Percentiles rank a stretch among this genome's conserved stretches.
Conservation (phyloP, 2,329 filamentous ascomycete species). For the Apiospora saccharicola region DNA sequence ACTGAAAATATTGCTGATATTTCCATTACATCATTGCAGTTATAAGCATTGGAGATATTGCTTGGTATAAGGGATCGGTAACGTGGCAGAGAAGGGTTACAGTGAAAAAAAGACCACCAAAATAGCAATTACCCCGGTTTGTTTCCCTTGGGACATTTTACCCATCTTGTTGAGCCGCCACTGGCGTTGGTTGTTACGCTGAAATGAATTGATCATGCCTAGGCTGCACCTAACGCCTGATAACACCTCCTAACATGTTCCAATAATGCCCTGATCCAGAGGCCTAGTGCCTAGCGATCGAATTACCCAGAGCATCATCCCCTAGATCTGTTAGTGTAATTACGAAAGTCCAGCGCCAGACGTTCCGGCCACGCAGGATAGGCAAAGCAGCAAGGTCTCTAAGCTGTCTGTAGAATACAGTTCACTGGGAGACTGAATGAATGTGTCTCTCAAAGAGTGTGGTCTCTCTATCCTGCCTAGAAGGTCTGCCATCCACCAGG, state of each 20-base stretch:
- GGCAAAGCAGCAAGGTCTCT: too few relatives aligned
- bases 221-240: slow-evolving; percentile 7
- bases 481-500: too few relatives aligned
- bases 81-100: slow-evolving; percentile 2
- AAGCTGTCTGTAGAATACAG: too few relatives aligned
- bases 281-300: neutral
- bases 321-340: slow-evolving; percentile 14
- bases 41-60: neutral
- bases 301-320: neutral
- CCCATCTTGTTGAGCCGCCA: slow-evolving; percentile 18
- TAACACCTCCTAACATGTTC: neutral
- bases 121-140: slow-evolving; percentile 19
- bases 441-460: neutral
- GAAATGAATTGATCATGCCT: slow-evolving; percentile 10
- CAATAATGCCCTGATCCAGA: slow-evolving; percentile 10
- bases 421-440: neutral
- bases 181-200: neutral
- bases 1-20: neutral
- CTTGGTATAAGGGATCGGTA: neutral
- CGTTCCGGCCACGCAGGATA: neutral
- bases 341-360: slow-evolving; percentile 8
- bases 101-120: neutral
- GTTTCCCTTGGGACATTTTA: neutral
- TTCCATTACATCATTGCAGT: neutral
- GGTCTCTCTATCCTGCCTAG: neutral